Evolutionary conservation across 2,329 filamentous ascomycete species (phyloP).

Genomic region (Talaromyces verruculosus): DNA sequence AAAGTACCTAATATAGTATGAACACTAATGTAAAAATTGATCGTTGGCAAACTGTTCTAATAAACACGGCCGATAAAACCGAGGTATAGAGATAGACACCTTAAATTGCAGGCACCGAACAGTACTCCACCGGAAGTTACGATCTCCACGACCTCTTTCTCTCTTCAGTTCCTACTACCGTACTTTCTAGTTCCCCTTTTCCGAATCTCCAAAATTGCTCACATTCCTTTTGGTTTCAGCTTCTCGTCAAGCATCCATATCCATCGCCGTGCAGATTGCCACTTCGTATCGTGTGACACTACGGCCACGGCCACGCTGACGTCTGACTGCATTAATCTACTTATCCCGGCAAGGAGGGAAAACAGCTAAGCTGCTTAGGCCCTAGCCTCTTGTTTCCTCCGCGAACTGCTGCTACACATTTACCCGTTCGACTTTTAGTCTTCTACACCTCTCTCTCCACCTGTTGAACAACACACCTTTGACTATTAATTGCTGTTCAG

Average conservation of each 20-base stretch:
- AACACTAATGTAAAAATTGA: neutral
- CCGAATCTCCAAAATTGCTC: neutral
- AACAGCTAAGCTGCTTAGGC: slow-evolving; percentile 11
- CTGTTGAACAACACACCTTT: neutral
- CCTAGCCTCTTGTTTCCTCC: neutral
- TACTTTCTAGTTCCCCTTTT: neutral
- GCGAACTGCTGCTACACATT: slow-evolving; percentile 12
- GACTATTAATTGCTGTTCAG: neutral
- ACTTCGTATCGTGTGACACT: slow-evolving; percentile 3
- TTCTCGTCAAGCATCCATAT: neutral
- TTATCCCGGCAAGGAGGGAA: neutral
- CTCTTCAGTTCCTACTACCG: neutral
- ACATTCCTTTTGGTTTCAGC: slow-evolving; percentile 6
- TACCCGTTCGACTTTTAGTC: slow-evolving; percentile 3
- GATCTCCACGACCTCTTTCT: neutral
- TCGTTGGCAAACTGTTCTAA: neutral
- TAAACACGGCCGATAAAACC: neutral
- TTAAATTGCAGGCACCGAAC: slow-evolving; percentile 4
- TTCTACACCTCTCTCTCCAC: neutral
- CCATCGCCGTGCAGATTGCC: slow-evolving; percentile 9
- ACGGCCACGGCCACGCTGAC: slow-evolving; percentile 8
- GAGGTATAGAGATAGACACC: neutral
- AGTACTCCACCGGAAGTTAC: neutral
- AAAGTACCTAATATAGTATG: neutral
- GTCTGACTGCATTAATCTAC: neutral